phyloP scores from a whole-genome alignment of 2,329 filamentous ascomycete species.

The Colletotrichum sp. region DNA sequence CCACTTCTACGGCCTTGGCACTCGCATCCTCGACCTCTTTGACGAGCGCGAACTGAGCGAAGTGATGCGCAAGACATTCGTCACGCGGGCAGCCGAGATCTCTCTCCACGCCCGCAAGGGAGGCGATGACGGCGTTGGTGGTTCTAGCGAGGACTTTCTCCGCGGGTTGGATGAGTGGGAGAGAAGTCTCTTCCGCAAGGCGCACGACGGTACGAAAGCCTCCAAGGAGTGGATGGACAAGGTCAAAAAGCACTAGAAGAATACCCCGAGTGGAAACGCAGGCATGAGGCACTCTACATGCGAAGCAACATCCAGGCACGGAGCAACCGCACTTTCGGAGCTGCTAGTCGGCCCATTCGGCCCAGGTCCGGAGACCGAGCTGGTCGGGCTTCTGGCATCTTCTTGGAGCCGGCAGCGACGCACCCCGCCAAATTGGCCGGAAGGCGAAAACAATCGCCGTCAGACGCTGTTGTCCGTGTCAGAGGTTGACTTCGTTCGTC shows the following conservation, averaged over 20 bases:
- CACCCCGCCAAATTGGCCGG: background rate
- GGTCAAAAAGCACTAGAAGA: constrained; percentile 39
- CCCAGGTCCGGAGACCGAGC: background rate
- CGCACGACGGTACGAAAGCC: constrained; percentile 75
- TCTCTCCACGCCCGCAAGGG: constrained; percentile 89
- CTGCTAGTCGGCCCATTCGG: background rate
- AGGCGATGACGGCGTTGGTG: constrained; percentile 64
- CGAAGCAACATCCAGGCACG: background rate
- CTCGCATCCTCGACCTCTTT: constrained; percentile 86
- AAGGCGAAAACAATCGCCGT: background rate
- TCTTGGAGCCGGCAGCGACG: background rate
- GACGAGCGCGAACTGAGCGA: constrained; percentile 81
- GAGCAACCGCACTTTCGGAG: background rate
- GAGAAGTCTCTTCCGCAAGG: constrained; percentile 73
- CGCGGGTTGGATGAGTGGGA: constrained; percentile 91
- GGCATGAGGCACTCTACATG: no score
- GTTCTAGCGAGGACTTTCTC: constrained; percentile 80
- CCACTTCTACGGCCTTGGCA: constrained; percentile 87
- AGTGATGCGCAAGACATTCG: constrained; percentile 79
- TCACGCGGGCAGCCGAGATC: constrained; percentile 79
- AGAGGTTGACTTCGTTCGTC: rapidly evolving
- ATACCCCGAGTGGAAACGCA: no score
- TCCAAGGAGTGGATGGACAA: constrained; percentile 74
- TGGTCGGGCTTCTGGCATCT: background rate
- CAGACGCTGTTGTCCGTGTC: background rate